Conservation (phyloP, 73 alveolate species). For the Tetrahymena malaccensis region DNA sequence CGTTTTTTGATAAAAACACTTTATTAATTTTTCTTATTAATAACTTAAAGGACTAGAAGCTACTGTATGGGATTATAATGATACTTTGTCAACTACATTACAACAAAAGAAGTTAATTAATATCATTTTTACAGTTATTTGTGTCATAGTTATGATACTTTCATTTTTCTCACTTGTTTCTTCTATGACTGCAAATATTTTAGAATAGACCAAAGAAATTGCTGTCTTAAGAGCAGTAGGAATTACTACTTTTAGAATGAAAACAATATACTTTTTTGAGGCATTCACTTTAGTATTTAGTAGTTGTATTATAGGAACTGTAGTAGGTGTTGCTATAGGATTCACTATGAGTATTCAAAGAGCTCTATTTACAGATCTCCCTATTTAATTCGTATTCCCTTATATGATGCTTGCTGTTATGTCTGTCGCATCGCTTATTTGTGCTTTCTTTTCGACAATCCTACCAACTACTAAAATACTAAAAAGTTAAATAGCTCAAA, state of each 20-base stretch:
- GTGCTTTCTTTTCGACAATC: neutral
- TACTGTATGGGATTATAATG: slow-evolving; percentile 34
- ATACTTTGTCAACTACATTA: slow-evolving; percentile 43
- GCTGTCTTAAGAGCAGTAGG: slow-evolving; percentile 78
- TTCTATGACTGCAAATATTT: slow-evolving; percentile 92
- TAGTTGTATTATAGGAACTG: neutral
- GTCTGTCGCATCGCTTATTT: neutral
- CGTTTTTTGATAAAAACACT: neutral
- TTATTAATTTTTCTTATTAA: neutral
- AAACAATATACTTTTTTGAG: neutral
- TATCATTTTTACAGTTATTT: slow-evolving; percentile 68
- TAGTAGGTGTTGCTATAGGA: neutral
- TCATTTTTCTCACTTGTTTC: slow-evolving; percentile 91
- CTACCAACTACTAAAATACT: neutral
- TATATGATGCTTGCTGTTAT: neutral
- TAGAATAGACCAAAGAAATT: slow-evolving; percentile 90
- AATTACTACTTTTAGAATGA: neutral
- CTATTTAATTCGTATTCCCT: neutral
- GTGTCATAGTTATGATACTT: slow-evolving; percentile 79
- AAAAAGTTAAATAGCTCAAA: neutral
- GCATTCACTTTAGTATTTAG: neutral
- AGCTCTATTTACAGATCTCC: neutral
- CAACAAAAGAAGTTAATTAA: slow-evolving; percentile 45
- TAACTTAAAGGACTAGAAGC: neutral
- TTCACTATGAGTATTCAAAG: neutral